Conservation (phyloP, 345 rosid genomes). For the Atalantia buxifolia region DNA sequence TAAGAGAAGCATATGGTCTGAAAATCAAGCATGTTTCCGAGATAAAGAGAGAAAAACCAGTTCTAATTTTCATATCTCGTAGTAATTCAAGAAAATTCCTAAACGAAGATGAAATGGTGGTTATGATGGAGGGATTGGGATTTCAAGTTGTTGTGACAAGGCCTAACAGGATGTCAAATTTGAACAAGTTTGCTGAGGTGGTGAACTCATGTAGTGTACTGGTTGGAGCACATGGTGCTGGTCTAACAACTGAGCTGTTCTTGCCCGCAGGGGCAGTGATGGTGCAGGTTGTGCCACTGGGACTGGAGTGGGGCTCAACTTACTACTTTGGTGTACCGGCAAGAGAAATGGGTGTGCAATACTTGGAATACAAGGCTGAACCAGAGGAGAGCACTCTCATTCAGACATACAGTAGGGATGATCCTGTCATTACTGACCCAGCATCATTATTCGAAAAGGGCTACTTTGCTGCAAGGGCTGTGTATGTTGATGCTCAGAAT, state of each 20-base stretch:
- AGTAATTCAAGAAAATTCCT: conserved; percentile 23
- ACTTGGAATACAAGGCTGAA: conserved; percentile 37
- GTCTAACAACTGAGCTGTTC: conserved; percentile 36
- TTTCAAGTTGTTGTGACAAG: conserved; percentile 23
- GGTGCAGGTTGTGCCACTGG: conserved; percentile 39
- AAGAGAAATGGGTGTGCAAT: conserved; percentile 28
- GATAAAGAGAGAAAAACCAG: conserved; percentile 20
- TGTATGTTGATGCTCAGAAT: conserved; percentile 33
- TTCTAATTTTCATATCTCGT: conserved; percentile 33
- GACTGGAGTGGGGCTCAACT: conserved; percentile 31
- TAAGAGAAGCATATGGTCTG: conserved; percentile 25
- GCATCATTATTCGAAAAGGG: not conserved
- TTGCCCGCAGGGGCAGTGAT: conserved; percentile 22
- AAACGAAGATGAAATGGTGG: conserved; percentile 32
- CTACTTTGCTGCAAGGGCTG: not conserved
- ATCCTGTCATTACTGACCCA: conserved; percentile 31
- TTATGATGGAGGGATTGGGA: conserved; percentile 31
- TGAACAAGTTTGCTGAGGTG: conserved; percentile 20
- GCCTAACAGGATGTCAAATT: conserved; percentile 25
- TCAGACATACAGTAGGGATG: conserved; percentile 16
- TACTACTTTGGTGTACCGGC: conserved; percentile 28
- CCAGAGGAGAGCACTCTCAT: conserved; percentile 39
- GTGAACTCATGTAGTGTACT: conserved; percentile 32
- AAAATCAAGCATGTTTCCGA: conserved; percentile 17
- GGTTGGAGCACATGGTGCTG: conserved; percentile 48